These are phyloP conservation scores for Pichia deserticola DNA, from an alignment of 805 yeast genomes.

Conservation along the genomic window DNA sequence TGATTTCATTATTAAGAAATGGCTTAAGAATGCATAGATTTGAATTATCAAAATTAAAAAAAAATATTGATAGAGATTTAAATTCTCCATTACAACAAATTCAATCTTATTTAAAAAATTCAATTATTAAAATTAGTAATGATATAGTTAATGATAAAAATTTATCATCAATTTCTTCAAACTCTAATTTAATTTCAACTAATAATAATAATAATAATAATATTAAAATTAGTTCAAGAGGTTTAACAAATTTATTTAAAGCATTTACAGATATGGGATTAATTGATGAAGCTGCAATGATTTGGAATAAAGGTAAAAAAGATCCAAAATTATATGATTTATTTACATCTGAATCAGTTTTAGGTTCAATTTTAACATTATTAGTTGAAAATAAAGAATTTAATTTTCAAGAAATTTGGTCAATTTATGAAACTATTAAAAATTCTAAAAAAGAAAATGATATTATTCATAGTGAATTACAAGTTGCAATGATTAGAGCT, in stretches of 20 bases:
- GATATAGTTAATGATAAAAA: constrained; percentile 22
- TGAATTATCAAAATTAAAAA: constrained; percentile 43
- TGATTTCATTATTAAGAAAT: constrained; percentile 45
- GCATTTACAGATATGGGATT: constrained; percentile 53
- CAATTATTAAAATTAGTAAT: constrained; percentile 40
- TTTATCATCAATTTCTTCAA: background rate
- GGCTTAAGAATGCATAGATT: constrained; percentile 48
- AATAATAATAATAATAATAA: constrained; percentile 18
- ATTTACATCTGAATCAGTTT: constrained; percentile 56
- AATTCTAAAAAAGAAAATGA: constrained; percentile 19
- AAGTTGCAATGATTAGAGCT: constrained; percentile 66
- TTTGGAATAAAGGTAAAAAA: constrained; percentile 59
- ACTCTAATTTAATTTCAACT: background rate
- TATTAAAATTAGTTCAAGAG: constrained; percentile 38
- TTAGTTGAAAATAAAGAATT: constrained; percentile 52
- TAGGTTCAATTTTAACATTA: constrained; percentile 64
- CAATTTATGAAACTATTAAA: constrained; percentile 38
- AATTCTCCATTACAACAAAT: constrained; percentile 44
- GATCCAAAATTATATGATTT: constrained; percentile 31
- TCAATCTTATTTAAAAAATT: constrained; percentile 35
- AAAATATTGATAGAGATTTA: constrained; percentile 49
- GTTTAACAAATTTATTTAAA: constrained; percentile 49
- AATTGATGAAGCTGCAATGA: constrained; percentile 51
- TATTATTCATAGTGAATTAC: constrained; percentile 38
- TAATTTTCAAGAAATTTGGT: constrained; percentile 50